phyloP scores from a whole-genome alignment of 176 grass and related monocot species.

The Lolium perenne region DNA sequence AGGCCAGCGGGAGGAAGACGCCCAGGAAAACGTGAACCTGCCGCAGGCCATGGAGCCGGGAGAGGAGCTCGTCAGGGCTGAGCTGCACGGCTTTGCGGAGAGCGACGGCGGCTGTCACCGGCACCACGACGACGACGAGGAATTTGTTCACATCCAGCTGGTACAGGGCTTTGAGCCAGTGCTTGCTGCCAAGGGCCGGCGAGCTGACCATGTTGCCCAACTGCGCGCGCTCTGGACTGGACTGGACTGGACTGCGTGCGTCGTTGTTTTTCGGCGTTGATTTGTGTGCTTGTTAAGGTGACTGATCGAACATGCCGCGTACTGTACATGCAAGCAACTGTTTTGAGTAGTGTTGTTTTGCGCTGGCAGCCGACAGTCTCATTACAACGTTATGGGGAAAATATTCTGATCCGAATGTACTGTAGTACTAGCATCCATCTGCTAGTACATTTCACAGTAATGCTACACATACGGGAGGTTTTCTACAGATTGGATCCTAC shows the following conservation, averaged over 20 bases:
- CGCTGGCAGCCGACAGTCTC: background rate
- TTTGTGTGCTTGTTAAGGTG: background rate
- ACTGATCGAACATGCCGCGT: background rate
- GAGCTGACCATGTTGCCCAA: conserved; percentile 17
- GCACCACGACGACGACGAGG: background rate
- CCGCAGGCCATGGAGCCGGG: background rate
- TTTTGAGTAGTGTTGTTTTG: background rate
- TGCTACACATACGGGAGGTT: too few species aligned
- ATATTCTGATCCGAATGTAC: background rate
- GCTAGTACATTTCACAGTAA: background rate
- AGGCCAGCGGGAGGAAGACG: background rate
- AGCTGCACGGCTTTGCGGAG: conserved; percentile 14
- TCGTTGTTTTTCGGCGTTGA: too few species aligned
- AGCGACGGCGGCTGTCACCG: background rate
- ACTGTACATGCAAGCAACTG: background rate
- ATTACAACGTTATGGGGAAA: conserved; percentile 26
- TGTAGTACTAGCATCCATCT: background rate
- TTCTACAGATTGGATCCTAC: too few species aligned
- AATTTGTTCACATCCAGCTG: conserved; percentile 18
- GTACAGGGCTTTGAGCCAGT: background rate
- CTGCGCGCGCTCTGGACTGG: too few species aligned
- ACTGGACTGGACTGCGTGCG: too few species aligned
- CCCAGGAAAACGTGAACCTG: background rate
- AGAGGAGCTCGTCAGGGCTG: background rate
- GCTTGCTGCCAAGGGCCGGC: background rate